phyloP scores from a whole-genome alignment of 2,329 filamentous ascomycete species.

The Trichoderma endophyticum region DNA sequence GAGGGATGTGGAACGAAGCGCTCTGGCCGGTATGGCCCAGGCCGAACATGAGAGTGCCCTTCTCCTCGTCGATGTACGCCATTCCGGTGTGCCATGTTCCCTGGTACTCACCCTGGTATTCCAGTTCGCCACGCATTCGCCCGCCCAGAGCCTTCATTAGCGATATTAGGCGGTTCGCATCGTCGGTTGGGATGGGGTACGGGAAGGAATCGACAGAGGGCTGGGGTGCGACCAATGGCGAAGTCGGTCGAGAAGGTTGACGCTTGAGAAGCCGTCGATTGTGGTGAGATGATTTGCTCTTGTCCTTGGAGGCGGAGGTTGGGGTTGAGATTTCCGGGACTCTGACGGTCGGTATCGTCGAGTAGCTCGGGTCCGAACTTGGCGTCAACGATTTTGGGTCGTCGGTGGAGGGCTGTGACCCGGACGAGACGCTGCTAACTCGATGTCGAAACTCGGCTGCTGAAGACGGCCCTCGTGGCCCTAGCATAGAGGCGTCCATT shows the following conservation, averaged over 20 bases:
- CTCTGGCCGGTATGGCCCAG: conserved; percentile 59
- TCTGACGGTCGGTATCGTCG: conserved; percentile 36
- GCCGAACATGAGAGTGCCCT: conserved; percentile 66
- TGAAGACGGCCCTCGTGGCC: conserved; percentile 40
- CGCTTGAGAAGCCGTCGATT: conserved; percentile 55
- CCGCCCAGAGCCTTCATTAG: conserved; percentile 77
- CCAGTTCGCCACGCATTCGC: conserved; percentile 74
- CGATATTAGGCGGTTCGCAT: conserved; percentile 68
- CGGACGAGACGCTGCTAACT: conserved; percentile 65
- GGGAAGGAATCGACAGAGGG: conserved; percentile 60
- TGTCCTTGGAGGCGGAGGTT: conserved; percentile 28
- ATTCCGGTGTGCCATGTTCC: conserved; percentile 68
- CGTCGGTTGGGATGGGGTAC: conserved; percentile 58
- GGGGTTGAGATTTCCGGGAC: conserved; percentile 34
- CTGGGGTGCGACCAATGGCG: conserved; percentile 51
- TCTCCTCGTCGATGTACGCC: conserved; percentile 74
- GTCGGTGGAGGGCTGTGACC: conserved; percentile 49
- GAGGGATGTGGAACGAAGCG: conserved; percentile 59
- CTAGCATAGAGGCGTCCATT: conserved; percentile 54
- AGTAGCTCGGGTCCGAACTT: conserved; percentile 43
- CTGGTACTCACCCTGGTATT: conserved; percentile 62
- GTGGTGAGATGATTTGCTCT: conserved; percentile 44
- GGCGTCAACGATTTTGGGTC: conserved; percentile 43
- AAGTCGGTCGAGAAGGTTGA: conserved; percentile 54
- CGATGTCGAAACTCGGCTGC: conserved; percentile 55